Evolutionary conservation across 2,329 filamentous ascomycete genomes (phyloP).

Genomic region (Polychaeton citri): DNA sequence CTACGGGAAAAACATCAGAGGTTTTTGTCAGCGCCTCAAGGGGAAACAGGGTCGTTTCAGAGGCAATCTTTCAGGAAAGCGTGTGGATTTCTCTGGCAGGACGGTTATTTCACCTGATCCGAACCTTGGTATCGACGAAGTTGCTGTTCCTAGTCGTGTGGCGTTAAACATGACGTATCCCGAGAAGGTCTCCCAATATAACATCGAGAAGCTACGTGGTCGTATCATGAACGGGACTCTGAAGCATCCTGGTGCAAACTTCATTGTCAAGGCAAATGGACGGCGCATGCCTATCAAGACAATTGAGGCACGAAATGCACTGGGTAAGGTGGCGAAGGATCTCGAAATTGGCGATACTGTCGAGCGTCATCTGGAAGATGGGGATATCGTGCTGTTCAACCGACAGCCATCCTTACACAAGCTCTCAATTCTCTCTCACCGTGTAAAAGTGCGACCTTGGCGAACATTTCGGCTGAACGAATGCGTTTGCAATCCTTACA

Average conservation of each 20-base stretch:
- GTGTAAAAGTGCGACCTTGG: constrained; percentile 85
- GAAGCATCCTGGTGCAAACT: constrained; percentile 79
- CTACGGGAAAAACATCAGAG: constrained; percentile 76
- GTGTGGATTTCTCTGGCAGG: constrained; percentile 93
- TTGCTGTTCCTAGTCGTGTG: constrained; percentile 82
- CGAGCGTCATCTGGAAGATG: constrained; percentile 87
- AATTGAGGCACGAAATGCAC: constrained; percentile 34
- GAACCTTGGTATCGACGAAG: constrained; percentile 84
- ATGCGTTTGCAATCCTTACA: constrained; percentile 96
- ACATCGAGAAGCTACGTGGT: constrained; percentile 65
- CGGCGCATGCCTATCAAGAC: constrained; percentile 60
- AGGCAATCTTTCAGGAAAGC: constrained; percentile 93
- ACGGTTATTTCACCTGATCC: constrained; percentile 97
- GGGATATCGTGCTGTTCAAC: constrained; percentile 94
- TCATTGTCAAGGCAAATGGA: constrained; percentile 58
- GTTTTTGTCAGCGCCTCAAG: constrained; percentile 89
- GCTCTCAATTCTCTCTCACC: constrained; percentile 93
- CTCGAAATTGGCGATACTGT: constrained; percentile 77
- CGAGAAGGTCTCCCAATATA: constrained; percentile 72
- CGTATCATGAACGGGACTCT: constrained; percentile 63
- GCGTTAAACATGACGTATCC: constrained; percentile 95
- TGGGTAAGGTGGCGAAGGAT: constrained; percentile 56
- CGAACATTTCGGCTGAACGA: constrained; percentile 94
- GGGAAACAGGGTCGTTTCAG: constrained; percentile 96
- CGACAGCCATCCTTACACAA: constrained; percentile 96